These are phyloP conservation scores for Entonaema liquescens DNA, from an alignment of 495 filamentous ascomycete genomes.

Conservation along the genomic window DNA sequence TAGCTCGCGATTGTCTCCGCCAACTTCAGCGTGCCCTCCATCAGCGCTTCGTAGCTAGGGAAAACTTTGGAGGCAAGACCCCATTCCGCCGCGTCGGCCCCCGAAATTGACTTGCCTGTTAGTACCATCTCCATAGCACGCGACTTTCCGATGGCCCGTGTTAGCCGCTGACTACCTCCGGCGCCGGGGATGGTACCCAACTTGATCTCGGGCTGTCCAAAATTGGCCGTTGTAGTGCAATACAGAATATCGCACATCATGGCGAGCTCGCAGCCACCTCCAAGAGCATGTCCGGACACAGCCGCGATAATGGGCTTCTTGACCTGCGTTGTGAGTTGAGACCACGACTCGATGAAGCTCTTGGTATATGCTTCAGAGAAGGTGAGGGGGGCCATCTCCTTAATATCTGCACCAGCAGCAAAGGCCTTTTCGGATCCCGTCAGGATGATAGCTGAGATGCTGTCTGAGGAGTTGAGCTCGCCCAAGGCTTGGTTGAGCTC, in stretches of 20 bases:
- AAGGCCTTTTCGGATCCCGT: slow-evolving; percentile 90
- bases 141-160: slow-evolving; percentile 84
- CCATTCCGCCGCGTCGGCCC: slow-evolving; percentile 86
- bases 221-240: slow-evolving; percentile 81
- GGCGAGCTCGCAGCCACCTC: slow-evolving; percentile 96
- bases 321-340: slow-evolving; percentile 76
- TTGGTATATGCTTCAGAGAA: slow-evolving; percentile 84
- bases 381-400: slow-evolving; percentile 93
- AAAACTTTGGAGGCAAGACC: slow-evolving; percentile 86
- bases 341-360: slow-evolving; percentile 96
- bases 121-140: slow-evolving; percentile 94
- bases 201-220: slow-evolving; percentile 97
- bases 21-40: slow-evolving; percentile 79
- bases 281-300: slow-evolving; percentile 92
- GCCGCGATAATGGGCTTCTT: slow-evolving; percentile 94
- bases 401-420: slow-evolving; percentile 97
- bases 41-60: slow-evolving; percentile 79
- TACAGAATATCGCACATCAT: slow-evolving; percentile 97
- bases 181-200: slow-evolving; percentile 92
- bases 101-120: slow-evolving; percentile 83
- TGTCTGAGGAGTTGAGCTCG: slow-evolving; percentile 72
- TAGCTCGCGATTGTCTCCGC: slow-evolving; percentile 89
- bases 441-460: slow-evolving; percentile 80
- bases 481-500: slow-evolving; percentile 88
- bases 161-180: slow-evolving; percentile 90